Conservation (phyloP, 257 asterid species). For the Ophiorrhiza pumila region DNA sequence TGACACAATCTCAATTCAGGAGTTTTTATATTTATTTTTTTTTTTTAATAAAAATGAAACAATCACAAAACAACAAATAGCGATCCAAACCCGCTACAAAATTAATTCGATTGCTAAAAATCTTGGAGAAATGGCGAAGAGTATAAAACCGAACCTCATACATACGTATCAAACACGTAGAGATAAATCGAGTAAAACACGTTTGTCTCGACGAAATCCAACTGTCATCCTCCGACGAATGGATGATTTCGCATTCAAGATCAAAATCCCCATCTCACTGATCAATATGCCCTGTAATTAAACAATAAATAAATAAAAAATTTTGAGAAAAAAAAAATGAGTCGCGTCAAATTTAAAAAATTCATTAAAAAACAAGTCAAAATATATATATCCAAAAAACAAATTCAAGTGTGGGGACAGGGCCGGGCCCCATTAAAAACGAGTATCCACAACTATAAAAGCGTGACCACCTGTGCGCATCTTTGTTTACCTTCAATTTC, state of each 20-base stretch:
- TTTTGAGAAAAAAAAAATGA: too few relatives aligned
- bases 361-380: too few relatives aligned
- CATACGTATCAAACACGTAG: background rate
- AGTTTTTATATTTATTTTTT: too few relatives aligned
- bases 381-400: too few relatives aligned
- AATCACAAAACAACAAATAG: background rate
- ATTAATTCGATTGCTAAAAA: background rate
- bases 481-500: too few relatives aligned
- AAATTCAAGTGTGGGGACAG: too few relatives aligned
- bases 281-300: conserved; percentile 4
- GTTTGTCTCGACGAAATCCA: conserved; percentile 6
- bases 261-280: conserved; percentile 11
- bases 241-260: conserved; percentile 12
- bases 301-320: conserved; percentile 10
- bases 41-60: too few relatives aligned
- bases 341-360: too few relatives aligned
- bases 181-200: background rate
- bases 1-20: background rate
- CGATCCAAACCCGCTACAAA: background rate
- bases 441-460: too few relatives aligned
- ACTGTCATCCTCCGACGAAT: conserved; percentile 13
- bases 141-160: background rate
- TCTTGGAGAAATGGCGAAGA: background rate
- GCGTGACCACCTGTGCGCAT: too few relatives aligned
- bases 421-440: too few relatives aligned